Evolutionary conservation across 768 basidiomycete genomes (phyloP), one percentile per base, ranked within the genome.

Genomic region (Podaxis sp.): DNA sequence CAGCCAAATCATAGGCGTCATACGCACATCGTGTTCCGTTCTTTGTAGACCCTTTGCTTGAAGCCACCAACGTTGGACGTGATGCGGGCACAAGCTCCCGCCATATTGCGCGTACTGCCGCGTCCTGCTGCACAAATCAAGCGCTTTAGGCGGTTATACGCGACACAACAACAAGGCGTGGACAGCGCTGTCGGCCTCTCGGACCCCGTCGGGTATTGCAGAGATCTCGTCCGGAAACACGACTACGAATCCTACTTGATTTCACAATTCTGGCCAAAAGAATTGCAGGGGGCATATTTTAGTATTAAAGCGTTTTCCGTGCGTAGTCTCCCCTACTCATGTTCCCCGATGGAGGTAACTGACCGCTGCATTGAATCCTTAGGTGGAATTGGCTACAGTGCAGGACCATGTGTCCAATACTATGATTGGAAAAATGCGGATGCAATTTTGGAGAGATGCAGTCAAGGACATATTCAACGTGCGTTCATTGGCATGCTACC

Each of bases 381-480:
- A 93, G 89, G 83, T 90, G 58, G 93, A 94, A 71, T 74, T 94
- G 58, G 88, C 92, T 9, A 89, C 78, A 70, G 75, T 93, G 17
- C 90, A 88, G 72, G 93, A 95, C 64, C 77, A 81, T 41, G 89
- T 91, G 13, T 90, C 91, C 17, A 89, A 88, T 63, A 71, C 83
- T 38, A 78, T 82, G 41, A 85, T 94, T 60, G 93, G 91, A n/a
- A 85, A 86, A 71, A 91, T 93, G 82, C 82, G 91, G 66, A 83
- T 93, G 78, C 88, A 93, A 71, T 94, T 94, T 71, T 95, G 93
- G 93, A 83, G 85, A 67, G 91, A 95, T 69, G 86, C 90, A 12
- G 69, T 94, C 27, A 90, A 87, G 68, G 81, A 76, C 52, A 84
- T 93, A 22, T 77, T 77, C 68, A 82, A 88, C 70, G 93, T 90